These are phyloP conservation scores for Endoconidiophora laricicola DNA, from an alignment of 2,329 filamentous ascomycete species.

Conservation along the genomic window DNA sequence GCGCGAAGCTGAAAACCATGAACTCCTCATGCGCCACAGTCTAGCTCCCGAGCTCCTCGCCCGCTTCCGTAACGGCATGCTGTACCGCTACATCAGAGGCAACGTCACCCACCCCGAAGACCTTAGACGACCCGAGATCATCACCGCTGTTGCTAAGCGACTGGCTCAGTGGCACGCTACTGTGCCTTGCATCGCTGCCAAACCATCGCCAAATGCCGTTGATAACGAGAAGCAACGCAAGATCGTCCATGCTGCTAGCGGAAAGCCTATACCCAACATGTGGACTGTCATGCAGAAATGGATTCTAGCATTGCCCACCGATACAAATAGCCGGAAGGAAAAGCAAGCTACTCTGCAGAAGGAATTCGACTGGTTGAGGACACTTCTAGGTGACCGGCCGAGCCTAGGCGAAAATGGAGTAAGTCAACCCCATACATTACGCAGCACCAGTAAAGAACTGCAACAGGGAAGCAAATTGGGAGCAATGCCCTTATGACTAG, in stretches of 20 bases:
- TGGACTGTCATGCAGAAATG: slow-evolving; percentile 96
- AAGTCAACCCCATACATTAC: slow-evolving; percentile 19
- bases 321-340: slow-evolving; percentile 49
- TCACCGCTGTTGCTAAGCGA: slow-evolving; percentile 65
- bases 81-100: slow-evolving; percentile 82
- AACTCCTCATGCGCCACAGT: slow-evolving; percentile 64
- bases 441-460: too few relatives aligned
- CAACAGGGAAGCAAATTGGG: too few relatives aligned
- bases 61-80: slow-evolving; percentile 86
- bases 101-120: slow-evolving; percentile 66
- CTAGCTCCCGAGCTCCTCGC: slow-evolving; percentile 79
- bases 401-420: slow-evolving; percentile 63
- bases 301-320: slow-evolving; percentile 68
- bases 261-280: slow-evolving; percentile 64
- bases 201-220: slow-evolving; percentile 21
- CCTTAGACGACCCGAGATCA: slow-evolving; percentile 57
- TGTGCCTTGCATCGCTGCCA: slow-evolving; percentile 37
- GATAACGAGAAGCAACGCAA: slow-evolving; percentile 22
- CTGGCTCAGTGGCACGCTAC: slow-evolving; percentile 87
- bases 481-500: too few relatives aligned
- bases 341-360: slow-evolving; percentile 53
- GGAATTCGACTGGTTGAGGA: slow-evolving; percentile 56
- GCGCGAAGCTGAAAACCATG: slow-evolving; percentile 64
- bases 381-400: slow-evolving; percentile 56
- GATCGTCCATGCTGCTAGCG: slow-evolving; percentile 38